Percentiles rank a stretch among this genome's conserved stretches.
Conservation (phyloP, 106 monocot genomes). For the Acorus calamus region DNA sequence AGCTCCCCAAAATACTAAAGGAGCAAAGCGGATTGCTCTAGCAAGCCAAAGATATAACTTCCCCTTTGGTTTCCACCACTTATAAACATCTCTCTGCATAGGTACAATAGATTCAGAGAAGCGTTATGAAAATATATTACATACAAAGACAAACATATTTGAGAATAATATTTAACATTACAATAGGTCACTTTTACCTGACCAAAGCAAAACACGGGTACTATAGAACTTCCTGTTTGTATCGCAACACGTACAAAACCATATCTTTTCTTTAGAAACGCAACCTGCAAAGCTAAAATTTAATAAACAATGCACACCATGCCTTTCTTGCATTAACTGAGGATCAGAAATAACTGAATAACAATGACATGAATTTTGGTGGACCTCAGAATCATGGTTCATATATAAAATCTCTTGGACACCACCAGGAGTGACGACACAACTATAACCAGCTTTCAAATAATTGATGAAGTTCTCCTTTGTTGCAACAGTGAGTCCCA, state of each 20-base stretch:
- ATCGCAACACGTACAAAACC: too few relatives aligned
- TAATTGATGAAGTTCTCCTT: slow-evolving; percentile 22
- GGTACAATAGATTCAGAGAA: not conserved
- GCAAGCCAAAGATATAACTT: slow-evolving; percentile 9
- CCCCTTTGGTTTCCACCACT: slow-evolving; percentile 19
- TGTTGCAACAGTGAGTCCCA: slow-evolving; percentile 27
- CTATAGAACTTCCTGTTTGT: too few relatives aligned
- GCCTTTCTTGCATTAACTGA: too few relatives aligned
- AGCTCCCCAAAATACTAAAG: slow-evolving; percentile 18
- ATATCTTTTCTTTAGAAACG: too few relatives aligned
- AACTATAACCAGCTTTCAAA: slow-evolving; percentile 32
- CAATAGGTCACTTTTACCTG: too few relatives aligned
- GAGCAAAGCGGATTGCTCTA: slow-evolving; percentile 11
- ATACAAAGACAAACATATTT: too few relatives aligned
- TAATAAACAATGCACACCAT: too few relatives aligned
- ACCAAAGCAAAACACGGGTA: too few relatives aligned
- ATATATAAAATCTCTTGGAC: slow-evolving; percentile 36
- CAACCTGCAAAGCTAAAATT: too few relatives aligned
- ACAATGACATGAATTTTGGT: not conserved
- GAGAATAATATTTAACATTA: too few relatives aligned
- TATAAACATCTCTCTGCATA: slow-evolving; percentile 11
- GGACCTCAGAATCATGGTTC: slow-evolving; percentile 31
- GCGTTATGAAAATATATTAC: too few relatives aligned
- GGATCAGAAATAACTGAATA: too few relatives aligned
- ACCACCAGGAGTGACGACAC: slow-evolving; percentile 31